Conservation (phyloP, 768 basidiomycete genomes). For the Mycena amicta region DNA sequence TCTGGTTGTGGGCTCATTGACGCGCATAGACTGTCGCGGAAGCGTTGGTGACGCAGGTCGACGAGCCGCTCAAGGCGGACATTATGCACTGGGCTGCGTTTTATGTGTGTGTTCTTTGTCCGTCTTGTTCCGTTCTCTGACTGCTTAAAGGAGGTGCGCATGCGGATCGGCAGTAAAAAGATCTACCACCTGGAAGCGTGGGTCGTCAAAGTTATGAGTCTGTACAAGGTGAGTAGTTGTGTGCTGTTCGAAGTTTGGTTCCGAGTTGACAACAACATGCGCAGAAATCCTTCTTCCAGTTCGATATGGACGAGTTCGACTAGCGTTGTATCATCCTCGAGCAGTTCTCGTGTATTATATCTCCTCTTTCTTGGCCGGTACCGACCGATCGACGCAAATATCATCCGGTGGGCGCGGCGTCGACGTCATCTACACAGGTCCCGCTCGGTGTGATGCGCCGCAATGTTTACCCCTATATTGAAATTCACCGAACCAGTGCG, state of each 20-base stretch:
- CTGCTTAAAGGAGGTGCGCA: slow-evolving; percentile 77
- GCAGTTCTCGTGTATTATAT: neutral
- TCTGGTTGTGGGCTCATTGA: slow-evolving; percentile 4
- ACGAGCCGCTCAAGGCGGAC: slow-evolving; percentile 88
- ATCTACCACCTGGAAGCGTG: slow-evolving; percentile 98
- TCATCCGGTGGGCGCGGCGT: no score
- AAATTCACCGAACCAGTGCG: no score
- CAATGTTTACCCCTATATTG: no score
- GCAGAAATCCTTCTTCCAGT: slow-evolving; percentile 64
- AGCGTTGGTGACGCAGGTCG: slow-evolving; percentile 82
- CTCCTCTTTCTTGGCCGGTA: no score
- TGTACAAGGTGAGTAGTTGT: slow-evolving; percentile 67
- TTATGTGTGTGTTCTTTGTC: slow-evolving; percentile 93
- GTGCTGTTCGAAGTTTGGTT: neutral
- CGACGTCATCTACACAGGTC: no score
- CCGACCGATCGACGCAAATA: no score
- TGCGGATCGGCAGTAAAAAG: slow-evolving; percentile 88
- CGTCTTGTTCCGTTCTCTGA: slow-evolving; percentile 28
- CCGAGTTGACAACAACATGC: slow-evolving; percentile 5
- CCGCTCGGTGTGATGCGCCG: no score
- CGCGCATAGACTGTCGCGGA: slow-evolving; percentile 83
- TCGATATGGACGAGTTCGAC: slow-evolving; percentile 43
- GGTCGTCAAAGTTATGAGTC: slow-evolving; percentile 94
- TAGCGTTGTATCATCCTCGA: no score
- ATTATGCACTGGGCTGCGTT: slow-evolving; percentile 98